Evolutionary conservation across 2,329 filamentous ascomycete genomes (phyloP), one percentile per base, ranked within the genome.

Genomic region (Fusarium sp.): DNA sequence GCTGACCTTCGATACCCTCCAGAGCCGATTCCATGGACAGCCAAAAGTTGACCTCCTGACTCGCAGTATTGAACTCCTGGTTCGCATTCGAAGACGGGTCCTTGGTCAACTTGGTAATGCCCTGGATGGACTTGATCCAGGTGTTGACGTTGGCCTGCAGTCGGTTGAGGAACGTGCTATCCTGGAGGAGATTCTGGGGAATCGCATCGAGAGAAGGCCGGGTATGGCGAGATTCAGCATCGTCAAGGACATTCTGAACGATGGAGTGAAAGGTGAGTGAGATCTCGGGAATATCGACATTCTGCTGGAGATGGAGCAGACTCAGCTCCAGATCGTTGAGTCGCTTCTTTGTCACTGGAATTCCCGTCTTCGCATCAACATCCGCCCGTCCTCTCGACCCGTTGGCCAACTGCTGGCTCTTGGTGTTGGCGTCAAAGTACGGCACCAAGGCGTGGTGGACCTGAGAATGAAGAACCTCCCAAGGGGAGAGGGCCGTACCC

Each of bases 31-130:
- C 97, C 93, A 99, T 98, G 2, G 95, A 97, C 60, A 99, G 84
- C 96, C 96, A 99, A 80, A 99, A 99, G 83, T 98, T 98, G 83
- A 99, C 98, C 83, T 99, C 96, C 82, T 98, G 96, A 66, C 94
- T 96, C 35, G 96, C 96, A 24, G 95, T 97, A 76, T 84, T 86
- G 68, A 86, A 85, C 66, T 86, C 84, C 71, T 85, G 84, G 64
- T 82, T 83, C 88, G 74, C 89, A 88, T 82, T 92, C 81, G 86
- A 89, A 6, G 87, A 86, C 1, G 94, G 91, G 78, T 99, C 96
- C 79, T 95, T 92, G 45, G 94, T 94, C 87, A 98, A 93, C 84
- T 97, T 97, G 42, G 96, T 99, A 77, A 98, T 97, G 57, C 93
- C 93, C 82, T 98, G 96, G 74, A 99, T 99, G 13, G 96, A 97